phyloP scores from a whole-genome alignment of 2,329 filamentous ascomycete genomes.

The Cytospora leucostoma region DNA sequence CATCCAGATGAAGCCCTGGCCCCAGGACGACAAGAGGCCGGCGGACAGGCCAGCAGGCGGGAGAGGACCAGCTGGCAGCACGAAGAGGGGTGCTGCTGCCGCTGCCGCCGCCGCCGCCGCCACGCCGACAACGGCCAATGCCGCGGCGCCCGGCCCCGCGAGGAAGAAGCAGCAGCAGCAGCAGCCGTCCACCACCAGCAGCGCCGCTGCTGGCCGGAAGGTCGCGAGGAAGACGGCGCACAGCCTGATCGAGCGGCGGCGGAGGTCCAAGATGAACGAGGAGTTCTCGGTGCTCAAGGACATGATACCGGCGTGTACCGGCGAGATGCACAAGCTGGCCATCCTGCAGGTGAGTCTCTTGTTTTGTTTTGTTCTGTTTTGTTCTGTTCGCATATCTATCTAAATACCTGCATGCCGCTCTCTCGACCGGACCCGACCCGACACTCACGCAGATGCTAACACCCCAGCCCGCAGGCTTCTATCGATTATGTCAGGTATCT shows the following conservation, averaged over 20 bases:
- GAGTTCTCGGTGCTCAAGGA: conserved; percentile 91
- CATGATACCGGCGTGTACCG: conserved; percentile 94
- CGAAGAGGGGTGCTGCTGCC: conserved; percentile 7
- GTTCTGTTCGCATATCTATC: too few relatives aligned
- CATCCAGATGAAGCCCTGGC: conserved; percentile 88
- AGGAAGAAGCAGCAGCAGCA: conserved; percentile 88
- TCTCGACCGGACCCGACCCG: too few relatives aligned
- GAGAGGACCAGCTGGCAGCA: conserved; percentile 28
- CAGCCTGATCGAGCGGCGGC: conserved; percentile 85
- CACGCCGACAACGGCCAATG: conserved; percentile 35
- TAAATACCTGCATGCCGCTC: too few relatives aligned
- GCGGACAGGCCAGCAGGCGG: conserved; percentile 26
- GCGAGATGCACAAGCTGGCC: conserved; percentile 97
- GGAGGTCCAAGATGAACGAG: conserved; percentile 98
- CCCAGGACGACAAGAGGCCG: conserved; percentile 42
- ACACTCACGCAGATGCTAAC: conserved; percentile 1
- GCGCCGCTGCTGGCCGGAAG: conserved; percentile 90
- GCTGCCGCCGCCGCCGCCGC: conserved; percentile 26
- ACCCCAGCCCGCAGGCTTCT: conserved; percentile 70
- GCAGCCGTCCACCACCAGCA: conserved; percentile 71
- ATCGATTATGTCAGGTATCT: conserved; percentile 97
- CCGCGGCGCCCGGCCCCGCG: conserved; percentile 33
- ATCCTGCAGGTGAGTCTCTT: conserved; percentile 75
- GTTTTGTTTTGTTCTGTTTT: neutral
- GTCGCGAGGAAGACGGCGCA: conserved; percentile 95